Conservation (phyloP, 164 flowering plant genomes). For the Cinnamomum micranthum region DNA sequence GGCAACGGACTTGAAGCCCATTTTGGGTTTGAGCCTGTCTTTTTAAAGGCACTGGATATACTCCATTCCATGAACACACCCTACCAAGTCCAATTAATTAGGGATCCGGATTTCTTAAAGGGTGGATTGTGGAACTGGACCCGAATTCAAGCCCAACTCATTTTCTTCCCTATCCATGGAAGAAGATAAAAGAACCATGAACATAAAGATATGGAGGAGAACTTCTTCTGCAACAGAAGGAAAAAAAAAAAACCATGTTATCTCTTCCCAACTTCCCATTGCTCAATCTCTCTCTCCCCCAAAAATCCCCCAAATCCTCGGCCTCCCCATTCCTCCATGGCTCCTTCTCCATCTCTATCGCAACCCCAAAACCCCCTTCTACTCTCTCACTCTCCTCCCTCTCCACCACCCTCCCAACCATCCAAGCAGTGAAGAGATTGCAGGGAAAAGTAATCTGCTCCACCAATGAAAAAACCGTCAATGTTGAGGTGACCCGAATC, state of each 20-base stretch:
- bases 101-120: too few relatives aligned
- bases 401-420: conserved; percentile 28
- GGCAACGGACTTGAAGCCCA: too few relatives aligned
- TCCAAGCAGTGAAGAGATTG: conserved; percentile 61
- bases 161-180: too few relatives aligned
- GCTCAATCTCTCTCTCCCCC: conserved; percentile 23
- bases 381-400: conserved; percentile 11
- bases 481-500: conserved; percentile 63
- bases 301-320: background rate
- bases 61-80: too few relatives aligned
- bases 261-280: conserved; percentile 20
- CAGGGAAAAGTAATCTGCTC: conserved; percentile 76
- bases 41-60: too few relatives aligned
- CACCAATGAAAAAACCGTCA: conserved; percentile 56
- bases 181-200: too few relatives aligned
- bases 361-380: conserved; percentile 19
- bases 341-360: conserved; percentile 33
- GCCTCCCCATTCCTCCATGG: conserved; percentile 62
- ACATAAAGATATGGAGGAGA: too few relatives aligned
- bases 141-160: too few relatives aligned
- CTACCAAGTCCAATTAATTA: too few relatives aligned
- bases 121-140: too few relatives aligned
- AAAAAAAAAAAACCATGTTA: background rate
- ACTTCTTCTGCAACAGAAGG: too few relatives aligned
- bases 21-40: too few relatives aligned